A percentile compares a stretch with the other conserved stretches of the same genome.
phyloP scores from a whole-genome alignment of 2,329 filamentous ascomycete genomes.

The Neonectria ditissima region DNA sequence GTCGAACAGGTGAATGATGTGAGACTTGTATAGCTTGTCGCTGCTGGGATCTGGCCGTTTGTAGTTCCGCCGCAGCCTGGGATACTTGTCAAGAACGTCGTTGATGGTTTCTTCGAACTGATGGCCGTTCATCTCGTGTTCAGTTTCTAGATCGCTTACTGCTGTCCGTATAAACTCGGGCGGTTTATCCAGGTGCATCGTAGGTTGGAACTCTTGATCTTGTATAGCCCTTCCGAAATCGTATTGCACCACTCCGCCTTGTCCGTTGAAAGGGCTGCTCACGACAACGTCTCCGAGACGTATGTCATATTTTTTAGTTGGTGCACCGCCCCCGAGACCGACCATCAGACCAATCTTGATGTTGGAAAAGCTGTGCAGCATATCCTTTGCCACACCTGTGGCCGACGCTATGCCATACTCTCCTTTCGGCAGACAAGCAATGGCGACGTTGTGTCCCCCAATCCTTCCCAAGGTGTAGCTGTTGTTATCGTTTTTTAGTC shows the following conservation, averaged over 20 bases:
- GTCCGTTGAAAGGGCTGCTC: not conserved
- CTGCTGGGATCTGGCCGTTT: not conserved
- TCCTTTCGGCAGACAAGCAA: not conserved
- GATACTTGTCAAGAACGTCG: not conserved
- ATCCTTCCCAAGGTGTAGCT: not conserved
- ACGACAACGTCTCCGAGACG: not conserved
- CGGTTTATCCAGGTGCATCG: not conserved
- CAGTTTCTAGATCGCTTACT: not conserved
- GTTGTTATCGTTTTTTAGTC: not conserved
- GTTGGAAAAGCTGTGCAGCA: not conserved
- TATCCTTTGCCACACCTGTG: not conserved
- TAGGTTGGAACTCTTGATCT: not conserved
- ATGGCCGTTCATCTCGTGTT: not conserved
- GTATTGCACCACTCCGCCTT: not conserved
- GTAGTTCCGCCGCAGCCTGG: not conserved
- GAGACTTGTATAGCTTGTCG: not conserved
- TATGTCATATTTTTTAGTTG: not conserved
- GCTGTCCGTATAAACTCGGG: not conserved
- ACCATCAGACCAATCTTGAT: not conserved
- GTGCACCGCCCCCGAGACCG: not conserved
- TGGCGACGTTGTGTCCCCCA: not conserved
- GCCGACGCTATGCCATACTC: not conserved
- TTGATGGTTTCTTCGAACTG: not conserved
- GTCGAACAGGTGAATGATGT: not conserved
- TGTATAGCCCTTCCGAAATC: not conserved